Conservation (phyloP, 768 basidiomycete genomes). For the Macrolepiota dolichaula region DNA sequence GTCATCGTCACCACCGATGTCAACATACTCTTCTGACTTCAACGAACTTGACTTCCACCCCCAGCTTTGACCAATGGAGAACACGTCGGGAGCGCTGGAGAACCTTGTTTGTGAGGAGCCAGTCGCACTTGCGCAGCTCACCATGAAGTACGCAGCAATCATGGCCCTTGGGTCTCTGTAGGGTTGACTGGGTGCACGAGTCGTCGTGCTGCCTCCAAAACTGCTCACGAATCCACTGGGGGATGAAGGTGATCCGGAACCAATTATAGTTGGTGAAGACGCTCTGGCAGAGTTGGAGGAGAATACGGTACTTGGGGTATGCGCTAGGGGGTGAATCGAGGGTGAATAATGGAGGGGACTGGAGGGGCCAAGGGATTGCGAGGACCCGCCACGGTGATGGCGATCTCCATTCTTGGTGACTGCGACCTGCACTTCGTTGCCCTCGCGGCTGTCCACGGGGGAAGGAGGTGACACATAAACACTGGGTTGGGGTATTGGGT, state of each 20-base stretch:
- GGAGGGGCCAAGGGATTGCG: slow-evolving; percentile 10
- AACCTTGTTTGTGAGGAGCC: slow-evolving; percentile 84
- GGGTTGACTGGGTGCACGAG: slow-evolving; percentile 52
- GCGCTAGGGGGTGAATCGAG: slow-evolving; percentile 39
- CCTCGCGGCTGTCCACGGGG: neutral
- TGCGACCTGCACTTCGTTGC: neutral
- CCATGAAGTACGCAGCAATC: slow-evolving; percentile 78
- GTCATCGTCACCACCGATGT: slow-evolving; percentile 32
- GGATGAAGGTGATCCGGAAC: slow-evolving; percentile 18
- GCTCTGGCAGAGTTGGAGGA: slow-evolving; percentile 21
- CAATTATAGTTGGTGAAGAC: slow-evolving; percentile 20
- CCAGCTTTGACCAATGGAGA: slow-evolving; percentile 86
- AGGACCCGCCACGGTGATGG: slow-evolving; percentile 8
- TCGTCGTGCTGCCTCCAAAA: slow-evolving; percentile 6
- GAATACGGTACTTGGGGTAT: slow-evolving; percentile 38
- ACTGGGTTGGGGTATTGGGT: slow-evolving; percentile 74
- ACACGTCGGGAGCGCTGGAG: slow-evolving; percentile 81
- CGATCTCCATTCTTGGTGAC: neutral
- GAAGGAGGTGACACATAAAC: slow-evolving; percentile 32
- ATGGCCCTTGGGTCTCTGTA: slow-evolving; percentile 73
- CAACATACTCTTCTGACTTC: slow-evolving; percentile 46
- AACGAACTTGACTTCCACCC: slow-evolving; percentile 77
- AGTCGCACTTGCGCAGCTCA: slow-evolving; percentile 77
- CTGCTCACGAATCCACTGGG: slow-evolving; percentile 11
- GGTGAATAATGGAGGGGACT: slow-evolving; percentile 40